phyloP scores from a whole-genome alignment of 345 rosid species.

The Dovyalis caffra region DNA sequence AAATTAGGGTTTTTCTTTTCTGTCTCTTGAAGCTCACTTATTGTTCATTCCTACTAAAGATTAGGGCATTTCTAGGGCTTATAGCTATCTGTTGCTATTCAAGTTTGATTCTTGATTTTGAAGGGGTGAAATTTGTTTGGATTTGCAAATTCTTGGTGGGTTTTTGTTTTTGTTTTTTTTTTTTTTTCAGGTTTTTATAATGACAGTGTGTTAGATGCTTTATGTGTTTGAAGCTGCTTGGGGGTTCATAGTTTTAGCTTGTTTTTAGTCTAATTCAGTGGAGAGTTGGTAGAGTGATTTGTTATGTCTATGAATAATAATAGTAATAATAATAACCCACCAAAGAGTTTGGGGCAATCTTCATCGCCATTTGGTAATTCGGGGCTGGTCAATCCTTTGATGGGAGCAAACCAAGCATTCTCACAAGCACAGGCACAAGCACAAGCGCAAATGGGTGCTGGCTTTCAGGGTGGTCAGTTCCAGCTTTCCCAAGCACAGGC shows the following conservation, averaged over 20 bases:
- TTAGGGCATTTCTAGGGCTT: not conserved
- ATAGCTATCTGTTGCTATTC: not conserved
- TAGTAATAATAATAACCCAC: conserved; percentile 46
- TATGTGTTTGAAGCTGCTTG: not conserved
- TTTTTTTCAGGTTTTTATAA: not conserved
- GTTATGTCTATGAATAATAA: conserved; percentile 50
- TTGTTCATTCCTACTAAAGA: not conserved
- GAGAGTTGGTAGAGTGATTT: not conserved
- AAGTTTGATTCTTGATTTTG: not conserved
- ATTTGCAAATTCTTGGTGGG: not conserved
- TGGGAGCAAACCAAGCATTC: conserved; percentile 57
- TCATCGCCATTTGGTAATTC: conserved; percentile 78
- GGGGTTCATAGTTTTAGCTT: not conserved
- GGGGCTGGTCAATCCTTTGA: conserved; percentile 57
- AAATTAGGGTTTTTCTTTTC: not conserved
- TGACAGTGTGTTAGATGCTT: not conserved
- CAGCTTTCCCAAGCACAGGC: conserved; percentile 75
- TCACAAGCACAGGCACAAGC: conserved; percentile 49
- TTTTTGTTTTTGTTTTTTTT: not conserved
- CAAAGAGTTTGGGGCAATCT: conserved; percentile 61
- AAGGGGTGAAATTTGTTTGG: not conserved
- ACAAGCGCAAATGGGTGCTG: conserved; percentile 48
- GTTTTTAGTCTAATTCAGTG: not conserved
- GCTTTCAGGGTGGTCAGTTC: conserved; percentile 62
- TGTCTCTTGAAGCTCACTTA: not conserved